Base-by-base conservation (phyloP, 768 basidiomycete genomes). In the Xanthoconium purpureum region DNA sequence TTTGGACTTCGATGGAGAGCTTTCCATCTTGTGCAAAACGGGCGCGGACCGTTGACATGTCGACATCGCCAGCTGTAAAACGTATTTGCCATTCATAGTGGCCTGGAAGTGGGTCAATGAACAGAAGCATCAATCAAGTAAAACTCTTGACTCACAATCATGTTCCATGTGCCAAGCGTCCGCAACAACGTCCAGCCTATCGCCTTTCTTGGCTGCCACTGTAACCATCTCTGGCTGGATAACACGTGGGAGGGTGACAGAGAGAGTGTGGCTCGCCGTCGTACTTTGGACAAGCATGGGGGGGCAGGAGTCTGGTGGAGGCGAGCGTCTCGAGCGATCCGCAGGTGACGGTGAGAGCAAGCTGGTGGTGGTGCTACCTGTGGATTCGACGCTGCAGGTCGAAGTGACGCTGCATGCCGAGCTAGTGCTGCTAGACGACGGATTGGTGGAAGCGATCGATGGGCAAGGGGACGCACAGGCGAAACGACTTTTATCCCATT, bases 191-290 rank as follows among this genome's bases (percentile, higher is more conserved):
- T 77, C 74, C 51, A 85, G 66, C 61, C 75, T 78, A 65, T 84
- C 80, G 6, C 83, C 84, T 62, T 78, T 80, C 66, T 83, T 83
- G 42, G 80, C 84, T 35, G 77, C 78, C 47, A 85, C 78, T 5
- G 83, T 85, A 29, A 85, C 81, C 84, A 85, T 85, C 64, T 85
- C 84, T 14, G 81, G 77, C 59, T 76, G 69, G 44, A 80, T 78
- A 11, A 71, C 71, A 47, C 70, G 63, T 10, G 83, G 82, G 13
- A 85, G 77, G 42, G 68, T 69, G 14, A 84, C 79, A 30, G 72
- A 72, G n/a, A 84, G 67, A 5, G 70, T 76, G 66, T 85, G 76
- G 56, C 64, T 71, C 32, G 65, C 58, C 6, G 67, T 56, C 20
- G 77, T 77, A 47, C 78, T 75, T 40, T 74, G 69, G 47, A 80